phyloP scores from a whole-genome alignment of 495 filamentous ascomycete species.

The Penicillium egyptiacum region DNA sequence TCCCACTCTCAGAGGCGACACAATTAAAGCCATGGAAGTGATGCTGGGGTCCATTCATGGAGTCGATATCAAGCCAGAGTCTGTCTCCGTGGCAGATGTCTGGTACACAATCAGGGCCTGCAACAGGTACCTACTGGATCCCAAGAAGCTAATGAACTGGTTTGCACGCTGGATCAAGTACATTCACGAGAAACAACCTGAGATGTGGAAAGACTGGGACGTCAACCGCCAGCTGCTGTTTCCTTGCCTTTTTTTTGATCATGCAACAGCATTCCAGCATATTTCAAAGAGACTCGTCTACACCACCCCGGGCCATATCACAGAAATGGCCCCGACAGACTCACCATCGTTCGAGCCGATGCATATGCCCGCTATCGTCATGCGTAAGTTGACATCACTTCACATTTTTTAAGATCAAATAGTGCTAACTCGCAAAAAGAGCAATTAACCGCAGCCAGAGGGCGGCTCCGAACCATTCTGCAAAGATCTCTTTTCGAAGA shows the following conservation, averaged over 20 bases:
- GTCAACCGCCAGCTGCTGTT: background rate
- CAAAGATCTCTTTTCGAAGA: background rate
- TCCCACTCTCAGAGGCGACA: background rate
- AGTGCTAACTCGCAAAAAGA: background rate
- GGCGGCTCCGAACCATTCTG: background rate
- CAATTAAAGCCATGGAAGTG: background rate
- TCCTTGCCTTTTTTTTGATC: background rate
- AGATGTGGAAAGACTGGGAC: background rate
- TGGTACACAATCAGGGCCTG: background rate
- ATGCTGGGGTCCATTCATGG: background rate
- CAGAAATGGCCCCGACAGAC: background rate
- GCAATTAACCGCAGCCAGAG: background rate
- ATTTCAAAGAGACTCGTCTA: background rate
- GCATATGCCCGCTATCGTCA: background rate
- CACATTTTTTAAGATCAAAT: background rate
- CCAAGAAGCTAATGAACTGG: background rate
- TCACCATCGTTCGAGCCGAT: background rate
- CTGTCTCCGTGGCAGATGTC: background rate
- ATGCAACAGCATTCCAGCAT: background rate
- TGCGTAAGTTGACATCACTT: background rate
- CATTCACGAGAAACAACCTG: background rate
- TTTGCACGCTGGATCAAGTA: background rate
- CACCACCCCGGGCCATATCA: background rate
- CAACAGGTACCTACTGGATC: background rate
- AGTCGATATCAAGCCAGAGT: background rate